Conservation (phyloP, 768 basidiomycete species). For the Sarcomyxa edulis region DNA sequence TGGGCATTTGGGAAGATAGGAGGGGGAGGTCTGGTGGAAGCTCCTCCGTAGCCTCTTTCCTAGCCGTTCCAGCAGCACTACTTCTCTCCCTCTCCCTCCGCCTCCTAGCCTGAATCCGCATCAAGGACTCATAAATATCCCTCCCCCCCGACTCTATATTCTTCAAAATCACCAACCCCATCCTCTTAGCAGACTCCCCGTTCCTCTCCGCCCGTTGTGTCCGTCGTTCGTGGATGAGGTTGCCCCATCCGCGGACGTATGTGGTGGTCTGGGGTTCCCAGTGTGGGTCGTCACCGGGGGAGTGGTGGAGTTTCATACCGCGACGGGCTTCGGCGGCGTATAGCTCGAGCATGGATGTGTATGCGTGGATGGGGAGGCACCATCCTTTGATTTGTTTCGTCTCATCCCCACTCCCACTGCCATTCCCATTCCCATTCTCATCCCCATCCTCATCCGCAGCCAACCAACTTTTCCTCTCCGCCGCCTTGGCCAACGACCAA, state of each 20-base stretch:
- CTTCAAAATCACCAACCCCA: slow-evolving; percentile 8
- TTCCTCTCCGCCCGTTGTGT: neutral
- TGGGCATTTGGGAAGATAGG: slow-evolving; percentile 26
- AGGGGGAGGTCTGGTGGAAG: too few relatives aligned
- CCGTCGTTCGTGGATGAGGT: slow-evolving; percentile 2
- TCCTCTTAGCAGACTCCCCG: slow-evolving; percentile 1
- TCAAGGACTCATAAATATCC: slow-evolving; percentile 16
- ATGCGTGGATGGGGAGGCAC: slow-evolving; percentile 61
- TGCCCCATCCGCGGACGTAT: slow-evolving; percentile 12
- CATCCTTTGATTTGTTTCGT: slow-evolving; percentile 39
- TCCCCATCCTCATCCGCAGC: too few relatives aligned
- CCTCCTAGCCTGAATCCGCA: slow-evolving; percentile 8
- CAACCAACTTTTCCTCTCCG: slow-evolving; percentile 51
- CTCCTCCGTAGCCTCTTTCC: too few relatives aligned
- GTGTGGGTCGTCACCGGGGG: neutral
- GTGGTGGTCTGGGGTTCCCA: slow-evolving; percentile 5
- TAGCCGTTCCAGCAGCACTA: slow-evolving; percentile 4
- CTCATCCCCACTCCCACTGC: too few relatives aligned
- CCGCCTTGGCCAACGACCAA: slow-evolving; percentile 56
- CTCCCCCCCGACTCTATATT: slow-evolving; percentile 6
- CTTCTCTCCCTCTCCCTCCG: slow-evolving; percentile 3
- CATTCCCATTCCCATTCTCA: too few relatives aligned
- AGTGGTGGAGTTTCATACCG: slow-evolving; percentile 8
- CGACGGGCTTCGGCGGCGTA: slow-evolving; percentile 42
- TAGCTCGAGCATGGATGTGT: slow-evolving; percentile 65